Evolutionary conservation across 495 filamentous ascomycete genomes (phyloP).

Genomic region (Hyaloscypha variabilis): DNA sequence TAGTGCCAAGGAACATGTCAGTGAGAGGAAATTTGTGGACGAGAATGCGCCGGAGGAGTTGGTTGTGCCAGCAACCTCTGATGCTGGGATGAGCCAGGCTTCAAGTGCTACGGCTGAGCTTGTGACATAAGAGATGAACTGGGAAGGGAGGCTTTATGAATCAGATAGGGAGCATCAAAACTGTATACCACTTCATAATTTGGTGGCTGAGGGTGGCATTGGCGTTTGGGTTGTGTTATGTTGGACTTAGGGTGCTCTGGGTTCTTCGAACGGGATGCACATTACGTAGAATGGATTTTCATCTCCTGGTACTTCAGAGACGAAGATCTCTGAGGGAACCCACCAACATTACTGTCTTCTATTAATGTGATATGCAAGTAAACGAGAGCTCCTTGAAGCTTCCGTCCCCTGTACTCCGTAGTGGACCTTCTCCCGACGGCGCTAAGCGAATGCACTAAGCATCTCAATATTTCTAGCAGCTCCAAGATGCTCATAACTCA

Average conservation of each 20-base stretch:
- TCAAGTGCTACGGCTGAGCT: constrained; percentile 19
- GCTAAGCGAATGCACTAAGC: constrained; percentile 7
- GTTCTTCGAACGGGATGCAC: constrained; percentile 2
- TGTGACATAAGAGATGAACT: constrained; percentile 24
- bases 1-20: constrained; percentile 64
- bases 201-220: constrained; percentile 11
- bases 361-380: not conserved
- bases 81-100: constrained; percentile 28
- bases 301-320: constrained; percentile 29
- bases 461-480: not conserved
- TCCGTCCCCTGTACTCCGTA: not conserved
- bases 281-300: constrained; percentile 29
- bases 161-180: constrained; percentile 12
- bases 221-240: constrained; percentile 11
- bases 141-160: constrained; percentile 14
- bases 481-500: not conserved
- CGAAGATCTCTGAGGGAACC: constrained; percentile 24
- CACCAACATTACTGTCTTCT: constrained; percentile 1
- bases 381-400: not conserved
- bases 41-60: constrained; percentile 70
- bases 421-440: constrained; percentile 2
- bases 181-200: constrained; percentile 21
- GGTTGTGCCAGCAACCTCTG: constrained; percentile 65
- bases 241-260: constrained; percentile 1
- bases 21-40: constrained; percentile 90